Evolutionary conservation across 2,329 filamentous ascomycete species (phyloP).

Genomic region (Colletotrichum sidae): DNA sequence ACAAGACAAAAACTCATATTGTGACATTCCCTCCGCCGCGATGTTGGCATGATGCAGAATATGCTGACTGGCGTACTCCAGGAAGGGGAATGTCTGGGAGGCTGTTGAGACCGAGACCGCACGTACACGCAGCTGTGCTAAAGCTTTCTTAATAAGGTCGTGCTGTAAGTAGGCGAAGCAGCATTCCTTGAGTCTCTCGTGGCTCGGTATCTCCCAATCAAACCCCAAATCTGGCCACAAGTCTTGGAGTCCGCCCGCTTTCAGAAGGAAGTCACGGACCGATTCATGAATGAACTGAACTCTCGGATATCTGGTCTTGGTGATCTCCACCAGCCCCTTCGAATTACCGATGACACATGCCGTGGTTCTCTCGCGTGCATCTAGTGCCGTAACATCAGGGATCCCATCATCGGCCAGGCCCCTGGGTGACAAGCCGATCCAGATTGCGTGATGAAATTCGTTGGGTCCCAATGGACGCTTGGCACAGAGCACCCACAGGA

Average conservation of each 20-base stretch:
- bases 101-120: neutral
- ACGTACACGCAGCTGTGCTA: neutral
- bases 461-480: constrained; percentile 52
- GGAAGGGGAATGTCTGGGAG: constrained; percentile 49
- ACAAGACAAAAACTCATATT: constrained; percentile 45
- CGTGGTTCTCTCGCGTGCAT: constrained; percentile 44
- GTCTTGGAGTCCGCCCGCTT: constrained; percentile 44
- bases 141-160: constrained; percentile 7
- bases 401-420: constrained; percentile 39
- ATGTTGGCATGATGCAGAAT: constrained; percentile 54
- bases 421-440: constrained; percentile 38
- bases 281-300: constrained; percentile 68
- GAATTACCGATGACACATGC: constrained; percentile 55
- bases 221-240: constrained; percentile 48
- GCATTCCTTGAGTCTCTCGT: constrained; percentile 57
- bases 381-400: constrained; percentile 34
- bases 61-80: constrained; percentile 56
- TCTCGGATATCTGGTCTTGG: constrained; percentile 41
- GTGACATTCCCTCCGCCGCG: constrained; percentile 44
- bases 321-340: constrained; percentile 62
- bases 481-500: constrained; percentile 67
- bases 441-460: constrained; percentile 59
- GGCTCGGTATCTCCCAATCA: constrained; percentile 48
- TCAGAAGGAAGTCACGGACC: constrained; percentile 59
- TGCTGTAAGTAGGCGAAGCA: constrained; percentile 54